Base-by-base conservation (phyloP, 2,329 filamentous ascomycete species). In the Raffaelea ambrosiae region DNA sequence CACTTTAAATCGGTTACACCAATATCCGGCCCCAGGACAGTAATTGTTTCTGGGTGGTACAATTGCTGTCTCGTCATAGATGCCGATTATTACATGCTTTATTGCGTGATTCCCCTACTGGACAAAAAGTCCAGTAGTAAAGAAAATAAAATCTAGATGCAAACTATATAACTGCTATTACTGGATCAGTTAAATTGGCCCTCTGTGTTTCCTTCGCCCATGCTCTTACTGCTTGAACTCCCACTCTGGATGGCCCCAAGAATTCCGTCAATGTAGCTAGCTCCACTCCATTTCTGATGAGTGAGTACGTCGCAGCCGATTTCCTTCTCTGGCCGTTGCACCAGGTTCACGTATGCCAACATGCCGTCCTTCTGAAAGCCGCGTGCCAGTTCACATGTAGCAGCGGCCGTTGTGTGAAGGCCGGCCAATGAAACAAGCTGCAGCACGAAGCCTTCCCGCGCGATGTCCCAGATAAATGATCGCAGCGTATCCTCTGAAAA, bases 381-480 rank as follows among this genome's bases (percentile, higher is more conserved):
- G 51, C 79, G 79, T 10, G 88, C 85, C 18, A 98, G 74, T 68
- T 96, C 87, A 49, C 82, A 76, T 18, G 77, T 77, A 43, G 79
- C 76, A 16, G 77, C 75, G 4, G 81, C 81, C 38, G 76, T 83
- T 55, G 77, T 81, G 63, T 85, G 81, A 47, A 85, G 61, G 16
- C 81, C 81, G 0, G 82, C 81, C 14, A 85, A 70, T 16, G 78
- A 83, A 51, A 85, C 77, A 23, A 85, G 72, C 68, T 85, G 81
- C 57, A 84, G 66, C 10, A 81, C 80, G 61, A 83, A 91, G 51
- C 91, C 91, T 58, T 96, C 86, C 62, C 83, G 81, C 9, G 90
- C 93, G 55, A 98, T 81, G 64, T 97, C 91, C 91, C 91, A 97
- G 58, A 98, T 86, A 65, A 98, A 98, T 5, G 80, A 88, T 69